These are phyloP conservation scores for Pichia sp. DNA, from an alignment of 1,139 yeast species.

Conservation along the genomic window DNA sequence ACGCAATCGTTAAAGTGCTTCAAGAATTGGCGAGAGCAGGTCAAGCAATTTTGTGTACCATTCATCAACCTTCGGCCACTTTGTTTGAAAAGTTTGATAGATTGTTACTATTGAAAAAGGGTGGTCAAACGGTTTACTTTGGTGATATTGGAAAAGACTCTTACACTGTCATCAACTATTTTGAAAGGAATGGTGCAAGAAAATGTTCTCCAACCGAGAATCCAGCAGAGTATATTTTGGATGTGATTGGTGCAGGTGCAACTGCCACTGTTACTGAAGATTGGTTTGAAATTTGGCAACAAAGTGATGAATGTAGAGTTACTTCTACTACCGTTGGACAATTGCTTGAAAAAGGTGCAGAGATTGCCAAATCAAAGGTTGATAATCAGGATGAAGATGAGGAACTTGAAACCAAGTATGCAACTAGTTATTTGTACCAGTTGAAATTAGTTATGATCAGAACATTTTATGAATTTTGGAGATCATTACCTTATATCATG, in stretches of 20 bases:
- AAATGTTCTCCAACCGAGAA: constrained; percentile 40
- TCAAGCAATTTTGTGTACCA: constrained; percentile 44
- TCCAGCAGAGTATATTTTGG: constrained; percentile 46
- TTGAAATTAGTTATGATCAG: constrained; percentile 33
- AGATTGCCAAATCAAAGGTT: constrained; percentile 22
- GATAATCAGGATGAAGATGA: constrained; percentile 20
- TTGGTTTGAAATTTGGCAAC: constrained; percentile 39
- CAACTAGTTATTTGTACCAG: constrained; percentile 32
- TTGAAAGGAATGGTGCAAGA: constrained; percentile 45
- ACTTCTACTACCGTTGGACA: constrained; percentile 20
- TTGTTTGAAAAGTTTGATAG: constrained; percentile 40
- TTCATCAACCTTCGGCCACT: constrained; percentile 51
- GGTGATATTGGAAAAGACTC: constrained; percentile 50
- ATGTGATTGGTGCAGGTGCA: constrained; percentile 54
- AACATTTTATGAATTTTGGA: constrained; percentile 36
- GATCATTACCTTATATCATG: constrained; percentile 39
- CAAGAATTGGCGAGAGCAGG: constrained; percentile 37
- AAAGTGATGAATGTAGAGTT: constrained; percentile 3
- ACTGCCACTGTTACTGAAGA: constrained; percentile 33
- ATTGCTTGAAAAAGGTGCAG: constrained; percentile 13
- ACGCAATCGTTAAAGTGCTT: constrained; percentile 39
- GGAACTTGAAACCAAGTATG: constrained; percentile 27
- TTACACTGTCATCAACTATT: constrained; percentile 35
- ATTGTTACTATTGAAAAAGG: constrained; percentile 33
- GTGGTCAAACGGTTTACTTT: constrained; percentile 51